These are phyloP conservation scores for Aquilaria agallochum DNA, from an alignment of 441 rosid species.

Conservation along the genomic window DNA sequence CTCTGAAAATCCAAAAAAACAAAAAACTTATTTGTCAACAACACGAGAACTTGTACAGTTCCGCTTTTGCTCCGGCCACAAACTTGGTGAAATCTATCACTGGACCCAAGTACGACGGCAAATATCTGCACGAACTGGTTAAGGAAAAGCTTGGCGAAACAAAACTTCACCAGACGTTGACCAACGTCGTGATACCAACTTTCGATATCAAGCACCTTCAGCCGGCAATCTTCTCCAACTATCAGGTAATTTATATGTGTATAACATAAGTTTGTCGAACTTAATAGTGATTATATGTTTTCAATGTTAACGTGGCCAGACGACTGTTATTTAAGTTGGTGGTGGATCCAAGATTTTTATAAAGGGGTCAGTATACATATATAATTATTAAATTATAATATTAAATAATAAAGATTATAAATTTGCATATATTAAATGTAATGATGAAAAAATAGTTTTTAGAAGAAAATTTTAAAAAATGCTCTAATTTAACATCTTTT, in stretches of 20 bases:
- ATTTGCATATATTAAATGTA: too few relatives aligned
- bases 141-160: constrained; percentile 28
- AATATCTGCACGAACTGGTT: constrained; percentile 26
- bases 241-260: constrained; percentile 18
- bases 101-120: constrained; percentile 44
- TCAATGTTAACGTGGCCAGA: too few relatives aligned
- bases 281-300: too few relatives aligned
- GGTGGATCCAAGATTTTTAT: too few relatives aligned
- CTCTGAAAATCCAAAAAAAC: neutral
- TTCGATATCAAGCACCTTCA: constrained; percentile 47
- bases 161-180: constrained; percentile 27
- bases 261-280: too few relatives aligned
- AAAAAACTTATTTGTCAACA: neutral
- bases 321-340: too few relatives aligned
- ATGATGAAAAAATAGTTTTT: too few relatives aligned
- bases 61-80: constrained; percentile 21
- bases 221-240: constrained; percentile 42
- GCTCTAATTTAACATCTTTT: too few relatives aligned
- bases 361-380: too few relatives aligned
- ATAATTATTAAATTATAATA: too few relatives aligned
- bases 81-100: constrained; percentile 27
- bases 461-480: too few relatives aligned
- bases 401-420: too few relatives aligned
- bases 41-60: constrained; percentile 1
- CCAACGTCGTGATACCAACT: constrained; percentile 44